These are phyloP conservation scores for Talaromyces trachyspermus DNA, from an alignment of 495 filamentous ascomycete species.

Conservation along the genomic window DNA sequence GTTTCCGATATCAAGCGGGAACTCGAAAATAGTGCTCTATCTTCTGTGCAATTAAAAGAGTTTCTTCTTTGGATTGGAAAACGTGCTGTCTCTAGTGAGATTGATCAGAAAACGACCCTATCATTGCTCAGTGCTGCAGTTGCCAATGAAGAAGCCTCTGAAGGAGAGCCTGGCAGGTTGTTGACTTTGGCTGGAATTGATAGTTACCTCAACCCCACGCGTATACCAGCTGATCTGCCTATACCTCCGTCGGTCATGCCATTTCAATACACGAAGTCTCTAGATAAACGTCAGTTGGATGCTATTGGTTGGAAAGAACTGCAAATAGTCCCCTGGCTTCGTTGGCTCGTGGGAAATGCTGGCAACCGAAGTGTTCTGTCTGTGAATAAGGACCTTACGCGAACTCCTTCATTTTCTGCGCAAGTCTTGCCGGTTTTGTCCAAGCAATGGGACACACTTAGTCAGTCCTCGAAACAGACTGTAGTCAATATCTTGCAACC, in stretches of 20 bases:
- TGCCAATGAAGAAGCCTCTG: constrained; percentile 61
- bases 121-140: constrained; percentile 73
- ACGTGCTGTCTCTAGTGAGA: constrained; percentile 56
- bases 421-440: constrained; percentile 75
- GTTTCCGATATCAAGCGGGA: constrained; percentile 78
- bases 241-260: constrained; percentile 77
- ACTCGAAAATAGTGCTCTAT: constrained; percentile 67
- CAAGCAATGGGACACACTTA: constrained; percentile 77
- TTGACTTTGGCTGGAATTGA: constrained; percentile 69
- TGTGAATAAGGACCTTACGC: constrained; percentile 54
- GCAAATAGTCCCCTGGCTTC: constrained; percentile 73
- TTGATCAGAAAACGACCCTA: constrained; percentile 55
- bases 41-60: constrained; percentile 61
- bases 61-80: constrained; percentile 77
- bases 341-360: constrained; percentile 62
- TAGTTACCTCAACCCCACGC: constrained; percentile 62
- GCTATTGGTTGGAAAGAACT: constrained; percentile 78
- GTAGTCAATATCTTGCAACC: constrained; percentile 54
- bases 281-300: constrained; percentile 57
- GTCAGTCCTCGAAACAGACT: constrained; percentile 53
- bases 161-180: constrained; percentile 51
- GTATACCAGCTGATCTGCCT: constrained; percentile 75
- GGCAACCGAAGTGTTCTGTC: constrained; percentile 37
- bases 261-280: constrained; percentile 62
- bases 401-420: constrained; percentile 64